These are phyloP conservation scores for Kodamaea restingae DNA, from an alignment of 805 yeast species.

Conservation along the genomic window DNA sequence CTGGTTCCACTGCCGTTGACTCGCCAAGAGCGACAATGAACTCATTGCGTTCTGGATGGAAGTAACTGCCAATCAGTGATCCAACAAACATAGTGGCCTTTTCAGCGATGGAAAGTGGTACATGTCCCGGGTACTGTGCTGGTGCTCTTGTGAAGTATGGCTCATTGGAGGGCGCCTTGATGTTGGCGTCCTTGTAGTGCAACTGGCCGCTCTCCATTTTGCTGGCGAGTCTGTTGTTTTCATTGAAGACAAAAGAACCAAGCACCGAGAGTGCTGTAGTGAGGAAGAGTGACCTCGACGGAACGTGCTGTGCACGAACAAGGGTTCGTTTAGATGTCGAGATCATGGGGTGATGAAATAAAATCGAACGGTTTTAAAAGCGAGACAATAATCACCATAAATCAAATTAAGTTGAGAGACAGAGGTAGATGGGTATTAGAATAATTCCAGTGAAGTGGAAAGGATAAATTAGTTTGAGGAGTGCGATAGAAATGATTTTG, in stretches of 20 bases:
- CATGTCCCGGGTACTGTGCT: constrained; percentile 68
- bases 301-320: constrained; percentile 1
- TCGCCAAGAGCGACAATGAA: constrained; percentile 86
- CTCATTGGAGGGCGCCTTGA: constrained; percentile 23
- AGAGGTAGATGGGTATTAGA: too few species aligned
- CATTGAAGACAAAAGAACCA: constrained; percentile 32
- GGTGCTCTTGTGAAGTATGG: constrained; percentile 35
- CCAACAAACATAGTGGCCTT: constrained; percentile 59
- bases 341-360: constrained; percentile 3
- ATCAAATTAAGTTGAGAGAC: too few species aligned
- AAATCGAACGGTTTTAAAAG: too few species aligned
- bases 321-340: neutral
- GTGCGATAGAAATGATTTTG: too few species aligned
- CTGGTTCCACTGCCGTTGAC: constrained; percentile 72
- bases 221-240: constrained; percentile 54
- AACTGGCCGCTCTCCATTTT: constrained; percentile 52
- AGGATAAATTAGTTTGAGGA: too few species aligned
- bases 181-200: constrained; percentile 34
- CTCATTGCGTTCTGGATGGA: constrained; percentile 72
- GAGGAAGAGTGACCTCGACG: constrained; percentile 11
- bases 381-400: too few species aligned
- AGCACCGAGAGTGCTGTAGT: constrained; percentile 17
- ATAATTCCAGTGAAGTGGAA: too few species aligned
- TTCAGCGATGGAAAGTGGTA: constrained; percentile 66
- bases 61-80: constrained; percentile 73